A percentile compares a stretch with the other conserved stretches of the same genome.
Conservation (phyloP, 208 protist genomes). For the Leishmania braziliensis region DNA sequence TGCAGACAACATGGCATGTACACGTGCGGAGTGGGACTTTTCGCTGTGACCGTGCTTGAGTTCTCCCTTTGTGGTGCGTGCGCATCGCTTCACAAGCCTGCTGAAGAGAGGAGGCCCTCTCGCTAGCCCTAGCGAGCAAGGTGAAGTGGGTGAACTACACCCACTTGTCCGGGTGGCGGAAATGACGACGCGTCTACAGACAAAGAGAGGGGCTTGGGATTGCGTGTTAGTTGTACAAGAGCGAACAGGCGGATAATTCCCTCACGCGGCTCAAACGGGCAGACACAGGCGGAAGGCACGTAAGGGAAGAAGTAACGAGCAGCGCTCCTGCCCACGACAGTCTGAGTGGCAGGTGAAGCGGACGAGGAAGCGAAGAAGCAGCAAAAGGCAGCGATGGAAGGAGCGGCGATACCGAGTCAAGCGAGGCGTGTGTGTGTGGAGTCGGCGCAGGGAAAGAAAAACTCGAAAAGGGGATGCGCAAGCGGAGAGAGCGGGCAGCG, state of each 20-base stretch:
- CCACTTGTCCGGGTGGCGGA: not conserved
- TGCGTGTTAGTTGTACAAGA: not conserved
- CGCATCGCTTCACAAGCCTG: not conserved
- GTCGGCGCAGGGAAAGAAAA: too few relatives aligned
- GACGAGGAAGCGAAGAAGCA: not conserved
- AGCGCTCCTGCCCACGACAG: not conserved
- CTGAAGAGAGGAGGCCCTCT: not conserved
- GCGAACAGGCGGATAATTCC: not conserved
- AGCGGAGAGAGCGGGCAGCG: too few relatives aligned
- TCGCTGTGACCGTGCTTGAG: not conserved
- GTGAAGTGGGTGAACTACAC: not conserved
- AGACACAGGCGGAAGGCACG: not conserved
- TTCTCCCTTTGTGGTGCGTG: not conserved
- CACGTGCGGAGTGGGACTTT: not conserved
- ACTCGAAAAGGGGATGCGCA: too few relatives aligned
- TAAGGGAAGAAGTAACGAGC: not conserved
- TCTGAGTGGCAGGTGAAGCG: not conserved
- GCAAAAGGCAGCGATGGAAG: not conserved
- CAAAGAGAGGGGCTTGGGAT: not conserved
- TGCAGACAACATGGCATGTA: not conserved
- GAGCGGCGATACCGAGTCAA: not conserved
- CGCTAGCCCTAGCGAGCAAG: not conserved
- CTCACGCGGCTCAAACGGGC: not conserved
- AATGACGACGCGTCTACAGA: not conserved
- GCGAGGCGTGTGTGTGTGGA: not conserved